These are phyloP conservation scores for Phanerochaete carnosa DNA, from an alignment of 768 basidiomycete species.

Conservation along the genomic window DNA sequence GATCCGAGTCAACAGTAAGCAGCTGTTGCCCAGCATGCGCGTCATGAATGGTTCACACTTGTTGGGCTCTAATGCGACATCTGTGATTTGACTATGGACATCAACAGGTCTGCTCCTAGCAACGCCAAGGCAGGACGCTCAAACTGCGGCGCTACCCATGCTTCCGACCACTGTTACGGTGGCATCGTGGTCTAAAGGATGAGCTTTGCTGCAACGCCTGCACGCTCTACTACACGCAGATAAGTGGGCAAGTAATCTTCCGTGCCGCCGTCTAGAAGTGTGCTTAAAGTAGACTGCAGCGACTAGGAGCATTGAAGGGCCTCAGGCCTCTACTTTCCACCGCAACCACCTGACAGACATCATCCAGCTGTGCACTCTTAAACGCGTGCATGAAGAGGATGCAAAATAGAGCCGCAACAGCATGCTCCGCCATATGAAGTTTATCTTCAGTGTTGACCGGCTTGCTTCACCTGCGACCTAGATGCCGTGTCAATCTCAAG, in stretches of 20 bases:
- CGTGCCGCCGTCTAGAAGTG: background rate
- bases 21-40: too few relatives aligned
- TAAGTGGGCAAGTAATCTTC: too few relatives aligned
- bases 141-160: too few relatives aligned
- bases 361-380: conserved; percentile 74
- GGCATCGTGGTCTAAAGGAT: conserved; percentile 75
- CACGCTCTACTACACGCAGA: conserved; percentile 83
- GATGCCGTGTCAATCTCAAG: conserved; percentile 51
- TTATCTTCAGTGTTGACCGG: conserved; percentile 82
- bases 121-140: too few relatives aligned
- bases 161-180: too few relatives aligned
- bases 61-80: too few relatives aligned
- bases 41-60: too few relatives aligned
- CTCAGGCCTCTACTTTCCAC: conserved; percentile 79
- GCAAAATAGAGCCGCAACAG: conserved; percentile 58
- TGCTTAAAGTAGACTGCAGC: background rate
- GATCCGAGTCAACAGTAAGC: too few relatives aligned
- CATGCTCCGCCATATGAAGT: conserved; percentile 85
- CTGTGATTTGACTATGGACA: too few relatives aligned
- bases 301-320: conserved; percentile 75
- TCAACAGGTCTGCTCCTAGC: too few relatives aligned
- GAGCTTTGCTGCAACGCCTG: conserved; percentile 90
- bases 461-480: conserved; percentile 45
- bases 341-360: conserved; percentile 75
- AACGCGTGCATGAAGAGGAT: conserved; percentile 79